phyloP scores from a whole-genome alignment of 2,329 filamentous ascomycete species.

The Pezicula neosporulosa region DNA sequence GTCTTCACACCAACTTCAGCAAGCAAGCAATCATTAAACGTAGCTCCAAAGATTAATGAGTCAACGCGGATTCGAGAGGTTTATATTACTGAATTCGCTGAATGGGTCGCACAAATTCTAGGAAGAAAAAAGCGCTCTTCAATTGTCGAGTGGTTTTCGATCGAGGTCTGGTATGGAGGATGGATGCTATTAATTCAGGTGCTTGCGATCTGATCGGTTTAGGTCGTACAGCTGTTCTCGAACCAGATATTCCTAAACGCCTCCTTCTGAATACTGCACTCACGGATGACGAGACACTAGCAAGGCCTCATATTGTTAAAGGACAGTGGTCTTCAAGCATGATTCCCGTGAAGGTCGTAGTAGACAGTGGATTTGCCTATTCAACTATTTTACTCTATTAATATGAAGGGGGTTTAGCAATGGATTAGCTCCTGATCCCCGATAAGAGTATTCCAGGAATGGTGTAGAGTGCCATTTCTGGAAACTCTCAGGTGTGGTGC shows the following conservation, averaged over 20 bases:
- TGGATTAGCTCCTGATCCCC: constrained; percentile 26
- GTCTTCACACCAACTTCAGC: constrained; percentile 4
- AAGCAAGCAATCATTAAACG: not conserved
- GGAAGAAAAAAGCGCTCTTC: constrained; percentile 4
- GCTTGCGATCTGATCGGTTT: constrained; percentile 10
- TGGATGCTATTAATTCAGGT: constrained; percentile 5
- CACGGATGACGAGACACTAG: constrained; percentile 19
- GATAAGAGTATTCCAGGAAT: constrained; percentile 24
- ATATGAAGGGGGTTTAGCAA: constrained; percentile 28
- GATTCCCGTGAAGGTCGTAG: constrained; percentile 29
- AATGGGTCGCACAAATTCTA: constrained; percentile 3
- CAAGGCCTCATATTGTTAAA: constrained; percentile 24
- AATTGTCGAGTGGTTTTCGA: constrained; percentile 8
- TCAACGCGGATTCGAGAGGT: constrained; percentile 8
- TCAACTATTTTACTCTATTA: constrained; percentile 31
- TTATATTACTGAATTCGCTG: constrained; percentile 10
- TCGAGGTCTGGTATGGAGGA: constrained; percentile 9
- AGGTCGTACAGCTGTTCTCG: constrained; percentile 6
- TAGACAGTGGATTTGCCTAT: constrained; percentile 26
- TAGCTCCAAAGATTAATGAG: constrained; percentile 6
- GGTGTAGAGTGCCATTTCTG: constrained; percentile 1
- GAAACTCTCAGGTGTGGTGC: no score
- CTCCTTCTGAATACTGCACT: constrained; percentile 12
- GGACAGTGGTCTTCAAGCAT: constrained; percentile 32
- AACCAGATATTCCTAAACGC: constrained; percentile 10